Conservation (phyloP, 768 basidiomycete genomes). For the Tephrocybe sp. region DNA sequence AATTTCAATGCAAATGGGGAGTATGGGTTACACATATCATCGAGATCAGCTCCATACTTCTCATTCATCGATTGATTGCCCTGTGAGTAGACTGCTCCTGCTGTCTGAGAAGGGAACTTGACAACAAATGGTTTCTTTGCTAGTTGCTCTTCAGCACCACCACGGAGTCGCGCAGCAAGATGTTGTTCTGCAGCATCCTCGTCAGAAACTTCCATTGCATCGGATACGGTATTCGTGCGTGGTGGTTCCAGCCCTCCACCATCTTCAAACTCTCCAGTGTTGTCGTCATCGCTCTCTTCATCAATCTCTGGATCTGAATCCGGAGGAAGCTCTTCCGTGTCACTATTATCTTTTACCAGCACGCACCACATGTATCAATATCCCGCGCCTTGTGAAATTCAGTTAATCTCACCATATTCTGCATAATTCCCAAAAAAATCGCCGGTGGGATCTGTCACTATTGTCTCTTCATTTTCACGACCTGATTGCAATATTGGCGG, state of each 20-base stretch:
- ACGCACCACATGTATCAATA: not conserved
- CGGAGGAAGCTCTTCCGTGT: not conserved
- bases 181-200: not conserved
- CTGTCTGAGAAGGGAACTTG: not conserved
- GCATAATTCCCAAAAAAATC: conserved; percentile 6
- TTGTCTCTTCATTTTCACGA: not conserved
- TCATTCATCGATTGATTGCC: not conserved
- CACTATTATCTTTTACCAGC: not conserved
- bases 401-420: not conserved
- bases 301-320: not conserved
- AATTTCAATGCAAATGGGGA: conserved; percentile 32
- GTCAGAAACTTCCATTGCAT: not conserved
- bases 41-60: conserved; percentile 2
- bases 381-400: not conserved
- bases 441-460: not conserved
- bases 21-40: conserved; percentile 11
- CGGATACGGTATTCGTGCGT: not conserved
- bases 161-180: not conserved
- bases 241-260: not conserved
- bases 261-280: not conserved
- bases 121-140: conserved; percentile 1
- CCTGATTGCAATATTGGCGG: not conserved
- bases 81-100: conserved; percentile 3
- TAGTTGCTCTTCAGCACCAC: conserved; percentile 1
- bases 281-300: not conserved